A percentile compares a stretch with the other conserved stretches of the same genome.
These are phyloP conservation scores for Trametes pubescens DNA, from an alignment of 1,284 basidiomycete genomes.

Conservation along the genomic window DNA sequence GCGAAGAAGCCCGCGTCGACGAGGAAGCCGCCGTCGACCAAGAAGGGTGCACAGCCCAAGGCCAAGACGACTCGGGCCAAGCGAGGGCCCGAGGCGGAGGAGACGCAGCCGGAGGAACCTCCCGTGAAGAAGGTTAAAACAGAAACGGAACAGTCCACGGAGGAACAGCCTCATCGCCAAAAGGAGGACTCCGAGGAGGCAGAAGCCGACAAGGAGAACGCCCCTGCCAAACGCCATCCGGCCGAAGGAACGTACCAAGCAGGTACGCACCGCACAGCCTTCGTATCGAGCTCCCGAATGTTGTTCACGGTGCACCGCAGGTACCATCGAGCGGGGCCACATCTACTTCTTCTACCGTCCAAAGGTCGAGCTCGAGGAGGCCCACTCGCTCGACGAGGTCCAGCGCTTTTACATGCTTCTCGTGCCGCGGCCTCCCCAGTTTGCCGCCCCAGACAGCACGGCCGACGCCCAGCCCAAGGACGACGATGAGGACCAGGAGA, in stretches of 20 bases:
- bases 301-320: conserved; percentile 37
- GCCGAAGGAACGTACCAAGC: conserved; percentile 27
- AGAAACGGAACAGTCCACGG: background rate
- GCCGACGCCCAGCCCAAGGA: conserved; percentile 33
- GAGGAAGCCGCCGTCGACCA: background rate
- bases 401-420: conserved; percentile 70
- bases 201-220: conserved; percentile 20
- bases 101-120: conserved; percentile 21
- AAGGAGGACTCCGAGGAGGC: conserved; percentile 15
- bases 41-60: conserved; percentile 19
- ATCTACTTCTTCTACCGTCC: conserved; percentile 78
- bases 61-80: conserved; percentile 28
- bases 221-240: conserved; percentile 20
- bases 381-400: conserved; percentile 64
- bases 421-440: conserved; percentile 59
- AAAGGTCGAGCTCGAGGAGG: conserved; percentile 64
- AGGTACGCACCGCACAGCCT: conserved; percentile 34
- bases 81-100: conserved; percentile 23
- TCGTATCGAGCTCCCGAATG: background rate
- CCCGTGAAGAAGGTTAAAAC: conserved; percentile 20
- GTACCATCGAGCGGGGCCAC: conserved; percentile 64
- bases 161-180: conserved; percentile 36
- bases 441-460: conserved; percentile 38
- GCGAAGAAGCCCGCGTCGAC: conserved; percentile 26
- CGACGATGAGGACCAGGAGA: conserved; percentile 44